Conservation (phyloP, 106 monocot species). For the Posidonia australis region DNA sequence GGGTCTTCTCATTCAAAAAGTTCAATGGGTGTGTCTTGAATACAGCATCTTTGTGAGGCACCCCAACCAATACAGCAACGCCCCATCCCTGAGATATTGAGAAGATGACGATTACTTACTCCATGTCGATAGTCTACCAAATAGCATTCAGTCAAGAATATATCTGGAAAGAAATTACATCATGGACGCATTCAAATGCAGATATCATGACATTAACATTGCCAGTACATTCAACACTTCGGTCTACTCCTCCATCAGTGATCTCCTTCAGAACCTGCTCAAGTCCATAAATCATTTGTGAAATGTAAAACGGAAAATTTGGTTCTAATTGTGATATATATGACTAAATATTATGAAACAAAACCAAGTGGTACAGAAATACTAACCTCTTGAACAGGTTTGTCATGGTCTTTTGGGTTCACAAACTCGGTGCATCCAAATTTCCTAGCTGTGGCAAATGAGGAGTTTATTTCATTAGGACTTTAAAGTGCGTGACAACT, state of each 20-base stretch:
- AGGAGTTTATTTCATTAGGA: background rate
- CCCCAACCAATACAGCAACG: constrained; percentile 74
- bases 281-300: too few species aligned
- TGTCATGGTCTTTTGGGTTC: constrained; percentile 43
- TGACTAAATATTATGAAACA: background rate
- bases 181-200: constrained; percentile 83
- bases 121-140: background rate
- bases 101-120: too few species aligned
- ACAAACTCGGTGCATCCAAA: constrained; percentile 62
- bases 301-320: too few species aligned
- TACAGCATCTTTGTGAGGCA: constrained; percentile 61
- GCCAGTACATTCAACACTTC: constrained; percentile 70
- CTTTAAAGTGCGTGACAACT: background rate
- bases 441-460: constrained; percentile 43
- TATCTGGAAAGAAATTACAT: too few species aligned
- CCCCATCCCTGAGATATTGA: constrained; percentile 60
- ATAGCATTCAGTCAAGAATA: too few species aligned
- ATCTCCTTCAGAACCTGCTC: constrained; percentile 28
- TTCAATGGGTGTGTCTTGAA: constrained; percentile 72
- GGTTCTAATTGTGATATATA: too few species aligned
- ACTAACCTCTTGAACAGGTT: constrained; percentile 75
- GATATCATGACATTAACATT: constrained; percentile 72
- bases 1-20: constrained; percentile 61
- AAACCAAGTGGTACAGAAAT: background rate
- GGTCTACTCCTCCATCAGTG: constrained; percentile 64